phyloP scores from a whole-genome alignment of 2,329 filamentous ascomycete genomes.

The Ophiosphaerella korrae region DNA sequence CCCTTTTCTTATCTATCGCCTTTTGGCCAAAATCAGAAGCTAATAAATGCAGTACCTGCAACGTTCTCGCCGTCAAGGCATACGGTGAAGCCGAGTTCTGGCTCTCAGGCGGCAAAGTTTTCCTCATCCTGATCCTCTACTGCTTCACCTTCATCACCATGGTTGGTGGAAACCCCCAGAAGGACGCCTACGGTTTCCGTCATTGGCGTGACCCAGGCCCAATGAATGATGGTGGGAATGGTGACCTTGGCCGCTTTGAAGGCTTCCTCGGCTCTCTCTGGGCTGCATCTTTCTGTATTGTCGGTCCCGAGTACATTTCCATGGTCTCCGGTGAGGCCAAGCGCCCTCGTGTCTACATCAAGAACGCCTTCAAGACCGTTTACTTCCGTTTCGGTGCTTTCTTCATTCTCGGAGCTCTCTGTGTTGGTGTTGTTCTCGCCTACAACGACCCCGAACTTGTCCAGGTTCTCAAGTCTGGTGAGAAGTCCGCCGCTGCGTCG shows the following conservation, averaged over 20 bases:
- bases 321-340: constrained; percentile 56
- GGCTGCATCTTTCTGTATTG: constrained; percentile 54
- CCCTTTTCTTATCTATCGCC: background rate
- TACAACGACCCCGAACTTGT: constrained; percentile 75
- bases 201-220: constrained; percentile 50
- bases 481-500: constrained; percentile 58
- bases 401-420: constrained; percentile 54
- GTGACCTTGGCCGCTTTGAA: constrained; percentile 38
- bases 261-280: constrained; percentile 48
- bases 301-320: constrained; percentile 56
- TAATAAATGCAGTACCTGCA: constrained; percentile 49
- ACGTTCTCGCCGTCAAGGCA: constrained; percentile 52
- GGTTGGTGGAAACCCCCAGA: constrained; percentile 52
- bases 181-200: constrained; percentile 51
- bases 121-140: constrained; percentile 54
- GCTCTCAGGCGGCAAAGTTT: constrained; percentile 53
- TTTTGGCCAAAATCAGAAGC: constrained; percentile 1
- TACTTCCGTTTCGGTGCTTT: constrained; percentile 54
- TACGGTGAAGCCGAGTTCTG: constrained; percentile 55
- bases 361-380: constrained; percentile 55
- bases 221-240: constrained; percentile 34
- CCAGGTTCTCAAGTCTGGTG: constrained; percentile 47
- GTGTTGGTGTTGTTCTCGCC: constrained; percentile 56
- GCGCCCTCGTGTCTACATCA: constrained; percentile 53
- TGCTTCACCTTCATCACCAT: constrained; percentile 55